phyloP scores from a whole-genome alignment of 2,329 filamentous ascomycete genomes.

The Paecilomyces formosus region DNA sequence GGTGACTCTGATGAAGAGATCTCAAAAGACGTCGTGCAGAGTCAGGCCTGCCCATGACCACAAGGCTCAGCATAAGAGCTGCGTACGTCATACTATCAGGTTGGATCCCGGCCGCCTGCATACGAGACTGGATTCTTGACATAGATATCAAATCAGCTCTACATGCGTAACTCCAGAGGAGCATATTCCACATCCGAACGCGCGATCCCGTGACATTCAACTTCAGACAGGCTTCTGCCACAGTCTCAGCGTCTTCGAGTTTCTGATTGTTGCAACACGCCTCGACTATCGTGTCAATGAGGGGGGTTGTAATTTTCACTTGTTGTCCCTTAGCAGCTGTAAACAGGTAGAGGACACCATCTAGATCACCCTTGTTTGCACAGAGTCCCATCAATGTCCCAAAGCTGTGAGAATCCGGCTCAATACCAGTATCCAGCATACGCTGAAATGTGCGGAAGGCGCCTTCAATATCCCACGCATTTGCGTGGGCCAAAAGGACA shows the following conservation, averaged over 20 bases:
- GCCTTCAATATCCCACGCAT: conserved; percentile 58
- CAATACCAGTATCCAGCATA: conserved; percentile 43
- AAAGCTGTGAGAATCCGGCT: conserved; percentile 59
- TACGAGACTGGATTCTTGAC: conserved; percentile 47
- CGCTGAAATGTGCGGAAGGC: conserved; percentile 58
- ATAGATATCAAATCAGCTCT: conserved; percentile 51
- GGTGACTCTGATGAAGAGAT: conserved; percentile 28
- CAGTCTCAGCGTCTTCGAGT: conserved; percentile 48
- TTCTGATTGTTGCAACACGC: conserved; percentile 56
- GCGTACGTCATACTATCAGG: conserved; percentile 53
- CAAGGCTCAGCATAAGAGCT: conserved; percentile 53
- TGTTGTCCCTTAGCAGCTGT: conserved; percentile 50
- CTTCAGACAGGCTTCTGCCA: conserved; percentile 51
- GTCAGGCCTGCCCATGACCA: conserved; percentile 45
- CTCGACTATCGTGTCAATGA: conserved; percentile 60
- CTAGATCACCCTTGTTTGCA: conserved; percentile 64
- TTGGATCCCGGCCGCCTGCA: conserved; percentile 45
- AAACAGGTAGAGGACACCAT: conserved; percentile 59
- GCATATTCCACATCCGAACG: conserved; percentile 68
- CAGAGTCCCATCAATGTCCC: conserved; percentile 67
- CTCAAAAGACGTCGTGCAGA: conserved; percentile 48
- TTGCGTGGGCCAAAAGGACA: conserved; percentile 63
- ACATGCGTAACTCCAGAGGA: conserved; percentile 63
- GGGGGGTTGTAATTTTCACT: conserved; percentile 47
- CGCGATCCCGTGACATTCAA: conserved; percentile 45